Base-by-base conservation (phyloP, 306 rosid species). In the Argentina anserina region DNA sequence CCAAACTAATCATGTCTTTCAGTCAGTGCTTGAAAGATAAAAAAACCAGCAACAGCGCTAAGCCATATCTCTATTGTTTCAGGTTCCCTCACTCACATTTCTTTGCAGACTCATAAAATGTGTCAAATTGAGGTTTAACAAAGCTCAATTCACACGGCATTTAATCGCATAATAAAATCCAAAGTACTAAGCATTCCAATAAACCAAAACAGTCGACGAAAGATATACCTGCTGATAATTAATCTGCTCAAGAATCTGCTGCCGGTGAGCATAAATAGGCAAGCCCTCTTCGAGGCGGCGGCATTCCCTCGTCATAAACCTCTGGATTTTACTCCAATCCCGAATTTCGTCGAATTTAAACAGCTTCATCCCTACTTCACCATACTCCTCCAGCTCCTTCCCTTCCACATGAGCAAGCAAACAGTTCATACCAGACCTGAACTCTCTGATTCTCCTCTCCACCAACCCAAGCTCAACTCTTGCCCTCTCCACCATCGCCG, bases 221-320 rank as follows among this genome's bases (percentile, higher is more conserved):
- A 63, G 7, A 29, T 36, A 21, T 64, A 91, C 99, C 97, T 94
- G 96, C 31, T 89, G 96, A 74, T 11, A 15, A 75, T 71, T 78
- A 67, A 94, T 84, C 53, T 78, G 75, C 60, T 45, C 71, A 67
- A 94, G 86, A 78, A 94, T 88, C 4, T 89, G 88, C 74, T 53
- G 84, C 81, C 99, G 71, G 75, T 78, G 87, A 64, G 96, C 96
- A 72, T 91, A 94, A 60, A 94, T 85, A 5, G 99, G 99, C 80
- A 94, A 82, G 0, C 97, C 97, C 28, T 85, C 91, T 14, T 88
- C 75, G 20, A 94, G 90, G 23, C 99, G 77, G 0, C 87, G 86
- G 65, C 91, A 77, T 75, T 94, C 99, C 82, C 97, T 81, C 61
- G 52, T 59, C 39, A 91, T 83, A 59, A 91, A 21, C 40, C 76